These are phyloP conservation scores for Marchantia paleacea DNA, from an alignment of 225 moss, liverwort and hornwort genomes.

Conservation along the genomic window DNA sequence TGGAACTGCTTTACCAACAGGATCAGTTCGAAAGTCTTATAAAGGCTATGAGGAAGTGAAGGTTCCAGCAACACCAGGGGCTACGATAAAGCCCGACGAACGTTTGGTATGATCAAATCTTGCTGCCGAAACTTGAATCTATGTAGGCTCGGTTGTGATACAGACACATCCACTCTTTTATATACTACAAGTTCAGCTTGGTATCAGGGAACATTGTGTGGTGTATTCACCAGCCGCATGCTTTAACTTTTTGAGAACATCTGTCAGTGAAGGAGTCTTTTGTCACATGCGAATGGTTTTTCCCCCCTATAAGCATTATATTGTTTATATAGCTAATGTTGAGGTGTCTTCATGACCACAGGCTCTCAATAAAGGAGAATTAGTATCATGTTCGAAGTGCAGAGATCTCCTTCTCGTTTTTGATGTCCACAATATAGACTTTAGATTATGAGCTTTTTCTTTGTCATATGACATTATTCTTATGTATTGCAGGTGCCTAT, in stretches of 20 bases:
- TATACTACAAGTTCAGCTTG: too few species aligned
- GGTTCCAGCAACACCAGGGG: constrained; percentile 82
- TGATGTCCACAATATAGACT: neutral
- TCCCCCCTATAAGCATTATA: too few species aligned
- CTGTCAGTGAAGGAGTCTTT: too few species aligned
- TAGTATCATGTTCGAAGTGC: neutral
- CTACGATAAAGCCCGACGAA: constrained; percentile 67
- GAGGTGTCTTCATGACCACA: neutral
- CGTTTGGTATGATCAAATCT: constrained; percentile 54
- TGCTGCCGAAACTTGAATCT: neutral
- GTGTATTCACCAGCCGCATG: too few species aligned
- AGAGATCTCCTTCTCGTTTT: neutral
- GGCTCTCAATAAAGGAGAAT: neutral
- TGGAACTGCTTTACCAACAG: constrained; percentile 71
- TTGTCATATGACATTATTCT: neutral
- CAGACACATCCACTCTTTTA: too few species aligned
- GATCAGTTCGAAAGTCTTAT: constrained; percentile 69
- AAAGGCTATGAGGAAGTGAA: constrained; percentile 98
- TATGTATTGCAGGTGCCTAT: constrained; percentile 63
- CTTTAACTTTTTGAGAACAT: too few species aligned
- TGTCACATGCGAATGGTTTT: too few species aligned
- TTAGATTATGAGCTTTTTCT: neutral
- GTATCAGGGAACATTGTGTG: too few species aligned
- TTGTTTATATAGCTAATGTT: too few species aligned
- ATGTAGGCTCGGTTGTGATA: too few species aligned